phyloP scores from a whole-genome alignment of 805 yeast genomes.

The Pichia insulana region DNA sequence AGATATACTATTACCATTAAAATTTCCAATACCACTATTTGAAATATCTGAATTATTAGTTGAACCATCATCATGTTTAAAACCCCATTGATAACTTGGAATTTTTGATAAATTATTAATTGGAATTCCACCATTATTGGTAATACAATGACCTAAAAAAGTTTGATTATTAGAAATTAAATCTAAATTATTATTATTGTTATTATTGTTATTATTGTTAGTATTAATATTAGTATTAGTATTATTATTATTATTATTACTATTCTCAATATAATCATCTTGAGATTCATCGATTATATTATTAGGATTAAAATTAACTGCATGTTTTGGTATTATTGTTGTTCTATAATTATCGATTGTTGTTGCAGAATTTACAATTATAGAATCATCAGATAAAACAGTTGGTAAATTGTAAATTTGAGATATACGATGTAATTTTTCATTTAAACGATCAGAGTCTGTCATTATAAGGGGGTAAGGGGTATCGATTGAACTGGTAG shows the following conservation, averaged over 20 bases:
- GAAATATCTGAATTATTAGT: neutral
- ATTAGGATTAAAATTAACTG: conserved; percentile 10
- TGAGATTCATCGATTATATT: neutral
- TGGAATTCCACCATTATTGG: conserved; percentile 26
- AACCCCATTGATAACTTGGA: conserved; percentile 28
- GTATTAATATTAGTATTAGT: neutral
- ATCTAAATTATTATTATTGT: neutral
- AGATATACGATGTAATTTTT: conserved; percentile 15
- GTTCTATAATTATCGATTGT: conserved; percentile 17
- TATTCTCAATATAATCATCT: neutral
- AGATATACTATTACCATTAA: conserved; percentile 16
- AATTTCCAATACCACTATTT: conserved; percentile 16
- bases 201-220: neutral
- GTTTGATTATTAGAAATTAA: conserved; percentile 5
- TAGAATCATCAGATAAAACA: conserved; percentile 12
- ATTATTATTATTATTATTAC: neutral
- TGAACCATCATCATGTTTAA: conserved; percentile 24
- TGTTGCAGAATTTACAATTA: conserved; percentile 16
- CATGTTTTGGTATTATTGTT: conserved; percentile 18
- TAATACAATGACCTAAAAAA: conserved; percentile 30
- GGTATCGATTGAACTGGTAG: too few species aligned
- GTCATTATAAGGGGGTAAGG: too few species aligned
- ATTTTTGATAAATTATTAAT: conserved; percentile 24
- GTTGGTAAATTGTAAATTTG: conserved; percentile 18
- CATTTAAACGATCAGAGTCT: conserved; percentile 4